phyloP scores from a whole-genome alignment of 139 green algal genomes.

The Dunaliella primolecta region DNA sequence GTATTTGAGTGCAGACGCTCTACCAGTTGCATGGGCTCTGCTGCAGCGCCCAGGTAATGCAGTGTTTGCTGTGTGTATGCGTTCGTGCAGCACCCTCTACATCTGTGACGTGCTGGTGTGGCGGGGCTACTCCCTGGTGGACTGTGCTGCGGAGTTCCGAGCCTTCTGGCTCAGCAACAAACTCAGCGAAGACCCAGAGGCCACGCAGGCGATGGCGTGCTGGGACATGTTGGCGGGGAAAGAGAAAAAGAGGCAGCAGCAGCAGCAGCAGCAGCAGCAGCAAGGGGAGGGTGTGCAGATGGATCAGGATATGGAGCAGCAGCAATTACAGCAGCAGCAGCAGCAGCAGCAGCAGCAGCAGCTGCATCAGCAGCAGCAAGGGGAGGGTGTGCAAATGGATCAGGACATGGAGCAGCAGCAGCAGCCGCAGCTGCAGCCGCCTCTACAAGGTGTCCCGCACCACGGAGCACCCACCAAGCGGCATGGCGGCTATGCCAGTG shows the following conservation, averaged over 20 bases:
- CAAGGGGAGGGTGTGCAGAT: neutral
- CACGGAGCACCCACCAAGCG: neutral
- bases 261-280: neutral
- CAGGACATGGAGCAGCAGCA: neutral
- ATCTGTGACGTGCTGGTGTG: constrained; percentile 84
- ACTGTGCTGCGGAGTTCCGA: constrained; percentile 84
- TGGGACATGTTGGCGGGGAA: neutral
- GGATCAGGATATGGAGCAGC: neutral
- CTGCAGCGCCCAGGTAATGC: no score
- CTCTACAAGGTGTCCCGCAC: neutral
- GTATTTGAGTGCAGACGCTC: no score
- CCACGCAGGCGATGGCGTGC: neutral
- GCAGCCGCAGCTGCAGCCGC: neutral
- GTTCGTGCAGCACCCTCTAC: constrained; percentile 42
- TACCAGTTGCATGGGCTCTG: no score
- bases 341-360: constrained; percentile 10
- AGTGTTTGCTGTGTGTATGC: no score
- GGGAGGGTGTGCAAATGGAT: neutral
- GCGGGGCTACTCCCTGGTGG: constrained; percentile 76
- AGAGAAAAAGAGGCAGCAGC: neutral
- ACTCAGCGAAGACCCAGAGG: neutral
- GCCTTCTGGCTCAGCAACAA: constrained; percentile 35
- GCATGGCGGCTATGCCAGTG: neutral
- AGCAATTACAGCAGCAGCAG: neutral
- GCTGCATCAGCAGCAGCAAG: neutral